Base-by-base conservation (phyloP, 2,329 filamentous ascomycete species). In the Pseudopithomyces maydicus region DNA sequence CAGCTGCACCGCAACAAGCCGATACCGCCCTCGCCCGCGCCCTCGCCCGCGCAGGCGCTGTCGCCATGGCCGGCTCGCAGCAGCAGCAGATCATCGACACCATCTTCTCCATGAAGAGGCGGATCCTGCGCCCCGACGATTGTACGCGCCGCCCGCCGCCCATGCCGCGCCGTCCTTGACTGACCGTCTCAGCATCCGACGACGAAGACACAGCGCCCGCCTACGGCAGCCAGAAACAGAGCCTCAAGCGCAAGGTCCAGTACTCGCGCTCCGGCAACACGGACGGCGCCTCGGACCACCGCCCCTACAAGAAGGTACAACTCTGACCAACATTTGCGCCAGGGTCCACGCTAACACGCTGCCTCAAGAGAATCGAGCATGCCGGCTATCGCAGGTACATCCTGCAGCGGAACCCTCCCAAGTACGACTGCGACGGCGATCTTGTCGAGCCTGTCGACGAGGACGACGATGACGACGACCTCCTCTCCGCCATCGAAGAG, bases 341-440 rank as follows among this genome's bases (percentile, higher is more conserved):
- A 46, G 42, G 43, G 52, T 50, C 35, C 35, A 58, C 38, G 52
- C 59, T 62, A 55, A 69, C 65, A 57, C 45, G 33, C 46, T 55
- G 23, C 54, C 55, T 46, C 38, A 71, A 92, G 89, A 81, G 82
- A 64, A 84, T 92, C 66, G 87, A 91, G 55, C 90, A 92, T 73
- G 89, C 85, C 33, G 91, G 91, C 57, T 88, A 89, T 70, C 81
- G 84, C 56, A 84, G 91, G 70, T 82, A 87, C 53, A 91, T 93
- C 63, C 87, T 96, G 61, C 86, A 86, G 73, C 85, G 85, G 63
- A 94, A 92, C 65, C 89, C 89, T 5, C 84, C 85, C 11, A 80
- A 90, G 45, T 80, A 90, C 63, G 90, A 94, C 76, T 87, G 91
- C 44, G 90, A 94, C 65, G 90, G 90, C 61, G 92, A 90, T 71